A percentile compares a stretch with the other conserved stretches of the same genome.
Evolutionary conservation across 352 stramenopile species (phyloP).

Genomic region (Globisporangium splendens): DNA sequence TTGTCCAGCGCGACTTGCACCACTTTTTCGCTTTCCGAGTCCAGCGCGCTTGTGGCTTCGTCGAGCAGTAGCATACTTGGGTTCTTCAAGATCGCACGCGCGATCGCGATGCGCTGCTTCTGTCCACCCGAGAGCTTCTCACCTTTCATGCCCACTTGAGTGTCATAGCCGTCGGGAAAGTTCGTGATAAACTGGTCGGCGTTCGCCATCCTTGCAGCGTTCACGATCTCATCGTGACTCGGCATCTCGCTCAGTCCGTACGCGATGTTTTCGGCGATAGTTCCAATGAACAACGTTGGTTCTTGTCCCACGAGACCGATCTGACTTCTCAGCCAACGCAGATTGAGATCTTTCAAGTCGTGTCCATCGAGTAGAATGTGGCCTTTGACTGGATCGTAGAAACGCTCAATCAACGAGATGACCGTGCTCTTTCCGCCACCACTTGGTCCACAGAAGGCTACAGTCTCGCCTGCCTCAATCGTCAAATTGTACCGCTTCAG

Average conservation of each 20-base stretch:
- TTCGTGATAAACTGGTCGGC: slow-evolving; percentile 82
- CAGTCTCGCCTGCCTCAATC: slow-evolving; percentile 14
- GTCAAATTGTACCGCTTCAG: slow-evolving; percentile 16
- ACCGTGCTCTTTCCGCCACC: slow-evolving; percentile 27
- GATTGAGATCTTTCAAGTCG: slow-evolving; percentile 50
- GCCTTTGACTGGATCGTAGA: slow-evolving; percentile 75
- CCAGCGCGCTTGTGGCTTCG: slow-evolving; percentile 78
- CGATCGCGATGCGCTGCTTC: slow-evolving; percentile 93
- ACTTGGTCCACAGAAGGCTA: slow-evolving; percentile 15
- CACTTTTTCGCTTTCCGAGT: slow-evolving; percentile 32
- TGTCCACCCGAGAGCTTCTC: slow-evolving; percentile 84
- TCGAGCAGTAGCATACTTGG: slow-evolving; percentile 41
- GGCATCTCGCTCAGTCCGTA: slow-evolving; percentile 50
- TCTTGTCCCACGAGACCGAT: slow-evolving; percentile 58
- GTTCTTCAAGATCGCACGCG: slow-evolving; percentile 52
- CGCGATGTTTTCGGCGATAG: slow-evolving; percentile 79
- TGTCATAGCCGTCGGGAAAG: slow-evolving; percentile 87
- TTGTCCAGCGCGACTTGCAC: slow-evolving; percentile 25
- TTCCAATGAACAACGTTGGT: slow-evolving; percentile 68
- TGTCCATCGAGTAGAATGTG: slow-evolving; percentile 60
- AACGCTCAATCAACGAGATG: slow-evolving; percentile 58
- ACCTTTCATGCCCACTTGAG: slow-evolving; percentile 66
- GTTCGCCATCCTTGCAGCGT: slow-evolving; percentile 62
- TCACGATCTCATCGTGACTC: slow-evolving; percentile 67
- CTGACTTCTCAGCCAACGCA: slow-evolving; percentile 43